Evolutionary conservation across 208 protist species (phyloP).

Genomic region (Crithidia fasciculata): DNA sequence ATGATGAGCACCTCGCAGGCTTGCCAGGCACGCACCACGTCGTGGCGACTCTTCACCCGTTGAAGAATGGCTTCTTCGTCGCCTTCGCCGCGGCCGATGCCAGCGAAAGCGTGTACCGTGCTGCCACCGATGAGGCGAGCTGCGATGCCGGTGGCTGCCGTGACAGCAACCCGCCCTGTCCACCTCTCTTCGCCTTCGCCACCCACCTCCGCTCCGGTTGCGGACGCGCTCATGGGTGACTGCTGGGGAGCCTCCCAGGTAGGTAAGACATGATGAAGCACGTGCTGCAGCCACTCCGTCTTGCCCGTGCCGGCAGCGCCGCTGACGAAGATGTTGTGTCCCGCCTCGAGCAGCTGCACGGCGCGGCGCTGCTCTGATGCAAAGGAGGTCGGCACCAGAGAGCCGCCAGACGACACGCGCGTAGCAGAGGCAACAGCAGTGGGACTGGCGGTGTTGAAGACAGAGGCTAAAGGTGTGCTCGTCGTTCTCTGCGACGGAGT

Average conservation of each 20-base stretch:
- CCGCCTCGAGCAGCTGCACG: conserved; percentile 40
- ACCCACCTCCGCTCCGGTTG: neutral
- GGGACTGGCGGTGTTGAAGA: neutral
- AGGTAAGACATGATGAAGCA: conserved; percentile 52
- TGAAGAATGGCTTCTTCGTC: conserved; percentile 32
- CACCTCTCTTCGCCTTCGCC: neutral
- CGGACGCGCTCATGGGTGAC: neutral
- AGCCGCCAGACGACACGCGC: too few relatives aligned
- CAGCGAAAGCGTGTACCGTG: conserved; percentile 77
- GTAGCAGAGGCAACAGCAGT: neutral
- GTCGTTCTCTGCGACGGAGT: too few relatives aligned
- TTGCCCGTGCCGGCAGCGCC: conserved; percentile 87
- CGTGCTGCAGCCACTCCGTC: conserved; percentile 63
- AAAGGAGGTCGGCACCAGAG: conserved; percentile 15
- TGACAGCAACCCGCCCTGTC: conserved; percentile 39
- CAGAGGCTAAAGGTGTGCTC: neutral
- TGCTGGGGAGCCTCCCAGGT: neutral
- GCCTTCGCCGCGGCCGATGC: conserved; percentile 65
- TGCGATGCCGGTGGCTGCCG: conserved; percentile 79
- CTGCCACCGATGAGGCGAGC: conserved; percentile 72
- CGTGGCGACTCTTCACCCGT: conserved; percentile 31
- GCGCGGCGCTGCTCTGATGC: conserved; percentile 57
- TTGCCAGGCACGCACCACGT: conserved; percentile 55
- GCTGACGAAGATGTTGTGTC: conserved; percentile 77
- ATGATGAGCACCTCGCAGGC: conserved; percentile 73